Evolutionary conservation across 2,329 filamentous ascomycete genomes (phyloP), one percentile per base, ranked within the genome.

Genomic region (Colletotrichum caudatum): DNA sequence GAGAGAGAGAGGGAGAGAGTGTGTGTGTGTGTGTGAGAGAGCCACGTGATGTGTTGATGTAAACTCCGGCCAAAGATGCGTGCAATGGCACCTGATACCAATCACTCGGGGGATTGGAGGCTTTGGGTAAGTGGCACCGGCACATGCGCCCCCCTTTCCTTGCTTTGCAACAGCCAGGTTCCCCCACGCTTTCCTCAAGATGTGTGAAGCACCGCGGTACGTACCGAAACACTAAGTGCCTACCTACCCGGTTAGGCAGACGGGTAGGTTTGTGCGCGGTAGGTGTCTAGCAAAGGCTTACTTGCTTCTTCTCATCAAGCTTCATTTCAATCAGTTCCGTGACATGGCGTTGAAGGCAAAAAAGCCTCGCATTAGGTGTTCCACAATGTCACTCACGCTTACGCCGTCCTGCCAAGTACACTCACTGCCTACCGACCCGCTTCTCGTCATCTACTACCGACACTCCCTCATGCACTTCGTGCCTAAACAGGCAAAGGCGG

Each of bases 261-360:
- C 29, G 5, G 29, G 29, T n/a, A 44, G 41, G 41, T 20, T 44
- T 41, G 39, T 41, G 2, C 16, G 20, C 18, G 41, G 3, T 23
- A 14, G 2, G n/a, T 26, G 16, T 6, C 16, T 8, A 53, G 5
- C 8, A 26, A 51, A 53, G 50, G 14, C 26, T 61, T 56, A 41
- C 56, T 33, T 57, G 35, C 26, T 50, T 58, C 69, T 58, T 69
- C 65, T 64, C 41, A 64, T 71, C 65, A 71, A 64, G 69, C 69
- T 71, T 69, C 69, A 59, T 44, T 26, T 59, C 69, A 54, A 54
- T 69, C 65, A 69, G 69, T 68, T 71, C 59, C 69, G 29, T 64
- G 59, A 64, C 65, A 69, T 46, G 16, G 46, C 53, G 8, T 35
- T 65, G 48, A 66, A 70, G 67, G 61, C 62, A 56, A 61, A 69